A percentile compares a stretch with the other conserved stretches of the same genome.
phyloP scores from a whole-genome alignment of 257 asterid genomes.

The Solanum tarapatanum region DNA sequence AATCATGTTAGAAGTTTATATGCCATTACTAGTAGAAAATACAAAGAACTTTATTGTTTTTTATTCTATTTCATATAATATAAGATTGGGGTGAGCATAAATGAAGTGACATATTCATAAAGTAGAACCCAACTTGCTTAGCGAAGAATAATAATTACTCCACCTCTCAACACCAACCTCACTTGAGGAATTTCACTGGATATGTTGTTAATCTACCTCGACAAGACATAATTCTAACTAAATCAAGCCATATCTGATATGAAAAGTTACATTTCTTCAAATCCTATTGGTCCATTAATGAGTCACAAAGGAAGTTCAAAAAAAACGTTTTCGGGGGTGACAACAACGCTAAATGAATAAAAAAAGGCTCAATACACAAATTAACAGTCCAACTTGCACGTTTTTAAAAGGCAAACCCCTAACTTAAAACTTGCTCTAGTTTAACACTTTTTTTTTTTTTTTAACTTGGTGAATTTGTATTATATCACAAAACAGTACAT shows the following conservation, averaged over 20 bases:
- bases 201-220: neutral
- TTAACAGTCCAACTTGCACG: neutral
- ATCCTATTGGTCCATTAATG: neutral
- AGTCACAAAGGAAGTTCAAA: neutral
- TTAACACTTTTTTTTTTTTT: neutral
- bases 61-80: neutral
- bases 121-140: neutral
- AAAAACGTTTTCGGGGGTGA: neutral
- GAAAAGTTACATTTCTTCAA: neutral
- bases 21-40: neutral
- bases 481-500: neutral
- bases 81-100: neutral
- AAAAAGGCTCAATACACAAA: neutral
- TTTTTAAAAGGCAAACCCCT: neutral
- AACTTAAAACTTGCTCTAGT: neutral
- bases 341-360: neutral
- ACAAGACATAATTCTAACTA: neutral
- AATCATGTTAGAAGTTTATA: neutral
- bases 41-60: neutral
- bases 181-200: neutral
- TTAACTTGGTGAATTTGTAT: neutral
- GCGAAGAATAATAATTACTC: neutral
- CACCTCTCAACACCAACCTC: neutral
- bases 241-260: neutral
- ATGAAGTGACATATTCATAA: neutral